Base-by-base conservation (phyloP, 163 green algal genomes). In the Chlorella variabilis region DNA sequence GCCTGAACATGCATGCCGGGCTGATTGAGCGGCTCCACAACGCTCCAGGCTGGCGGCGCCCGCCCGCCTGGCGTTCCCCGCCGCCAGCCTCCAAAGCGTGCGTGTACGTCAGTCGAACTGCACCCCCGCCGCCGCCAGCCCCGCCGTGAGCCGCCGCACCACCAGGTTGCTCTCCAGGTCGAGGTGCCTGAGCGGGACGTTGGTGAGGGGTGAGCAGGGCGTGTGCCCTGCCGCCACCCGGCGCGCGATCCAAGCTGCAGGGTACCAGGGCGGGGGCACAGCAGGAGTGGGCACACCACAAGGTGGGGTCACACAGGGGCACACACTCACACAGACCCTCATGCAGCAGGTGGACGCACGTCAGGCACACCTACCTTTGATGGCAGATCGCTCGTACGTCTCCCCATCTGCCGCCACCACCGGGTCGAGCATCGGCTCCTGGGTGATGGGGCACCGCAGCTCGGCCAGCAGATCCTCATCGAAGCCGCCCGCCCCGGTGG, bases 401-500 rank as follows among this genome's bases (percentile, higher is more conserved):
- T 90, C 89, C 8, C 91, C 89, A 70, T 93, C 89, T 18, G 87
- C 86, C 18, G 84, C 86, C 20, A 90, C 48, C 54, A 91, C 85
- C 31, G 90, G 91, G 77, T 94, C 85, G 6, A 78, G 41, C 84
- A 94, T 90, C 21, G 91, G 25, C 31, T 90, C 88, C 63, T 91
- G 88, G 9, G 90, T 92, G 83, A 94, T 94, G 54, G 90, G 88
- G 84, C 90, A 94, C n/a, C 92, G 48, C 48, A 91, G 90, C 84
- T 77, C 70, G 2, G 6, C 6, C 9, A 61, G 29, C n/a, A 77
- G 18, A 38, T n/a, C 68, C 4, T 38, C 59, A 68, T 68, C 59
- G 5, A 68, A 27, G 27, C n/a, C 29, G 9, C 20, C n/a, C 4
- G 59, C 59, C 7, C 25, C 3, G 25, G 59, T 27, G 5, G 21